These are phyloP conservation scores for Plantago elongata DNA, from an alignment of 257 asterid genomes.

Conservation along the genomic window DNA sequence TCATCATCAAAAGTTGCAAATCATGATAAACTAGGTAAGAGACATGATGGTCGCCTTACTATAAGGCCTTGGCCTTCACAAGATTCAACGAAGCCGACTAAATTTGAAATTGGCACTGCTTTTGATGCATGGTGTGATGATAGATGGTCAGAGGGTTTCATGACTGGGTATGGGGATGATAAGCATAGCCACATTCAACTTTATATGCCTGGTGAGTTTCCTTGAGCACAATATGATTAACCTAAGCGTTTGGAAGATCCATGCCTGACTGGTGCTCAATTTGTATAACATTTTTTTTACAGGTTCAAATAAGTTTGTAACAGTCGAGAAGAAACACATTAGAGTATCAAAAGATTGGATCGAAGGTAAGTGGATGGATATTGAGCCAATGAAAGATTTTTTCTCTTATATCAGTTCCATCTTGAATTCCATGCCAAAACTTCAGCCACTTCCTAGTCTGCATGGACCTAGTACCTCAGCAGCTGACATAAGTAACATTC, in stretches of 20 bases:
- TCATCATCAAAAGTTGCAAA: constrained; percentile 28
- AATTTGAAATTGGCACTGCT: constrained; percentile 30
- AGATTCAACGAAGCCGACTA: constrained; percentile 2
- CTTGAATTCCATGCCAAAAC: constrained; percentile 9
- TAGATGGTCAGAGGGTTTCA: constrained; percentile 53
- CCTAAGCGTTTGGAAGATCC: neutral
- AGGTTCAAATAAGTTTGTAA: constrained; percentile 43
- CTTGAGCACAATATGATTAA: no score
- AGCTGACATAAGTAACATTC: constrained; percentile 7
- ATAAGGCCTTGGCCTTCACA: constrained; percentile 34
- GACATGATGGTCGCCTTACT: constrained; percentile 33
- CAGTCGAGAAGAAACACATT: constrained; percentile 28
- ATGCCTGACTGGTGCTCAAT: neutral
- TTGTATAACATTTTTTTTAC: neutral
- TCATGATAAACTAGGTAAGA: constrained; percentile 33
- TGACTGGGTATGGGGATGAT: constrained; percentile 13
- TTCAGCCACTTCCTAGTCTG: constrained; percentile 14
- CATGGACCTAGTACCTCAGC: constrained; percentile 6
- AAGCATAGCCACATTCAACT: constrained; percentile 21
- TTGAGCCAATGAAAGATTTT: constrained; percentile 34
- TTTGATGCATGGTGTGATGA: constrained; percentile 34
- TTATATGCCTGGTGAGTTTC: constrained; percentile 30
- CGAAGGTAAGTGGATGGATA: constrained; percentile 39
- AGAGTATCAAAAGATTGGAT: constrained; percentile 64
- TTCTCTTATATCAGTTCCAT: constrained; percentile 28